Conservation (phyloP, 495 filamentous ascomycete species). For the Hypoxylon cercidicola region DNA sequence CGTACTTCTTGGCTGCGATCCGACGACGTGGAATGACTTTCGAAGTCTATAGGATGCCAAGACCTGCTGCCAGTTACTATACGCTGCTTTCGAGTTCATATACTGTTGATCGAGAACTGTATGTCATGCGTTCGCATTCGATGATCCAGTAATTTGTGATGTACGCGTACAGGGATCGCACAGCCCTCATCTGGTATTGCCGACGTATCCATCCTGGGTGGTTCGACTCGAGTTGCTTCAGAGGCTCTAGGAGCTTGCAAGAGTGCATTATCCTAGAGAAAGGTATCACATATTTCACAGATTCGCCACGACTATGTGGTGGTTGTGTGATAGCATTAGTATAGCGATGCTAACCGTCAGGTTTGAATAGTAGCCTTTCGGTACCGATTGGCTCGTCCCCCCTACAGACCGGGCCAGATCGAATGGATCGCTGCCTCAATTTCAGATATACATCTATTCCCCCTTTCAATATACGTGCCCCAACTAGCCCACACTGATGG, state of each 20-base stretch:
- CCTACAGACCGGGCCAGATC: slow-evolving; percentile 1
- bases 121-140: not conserved
- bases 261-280: not conserved
- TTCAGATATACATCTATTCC: slow-evolving; percentile 21
- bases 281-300: not conserved
- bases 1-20: slow-evolving; percentile 22
- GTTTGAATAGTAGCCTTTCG: not conserved
- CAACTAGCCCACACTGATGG: slow-evolving; percentile 16
- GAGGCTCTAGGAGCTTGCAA: not conserved
- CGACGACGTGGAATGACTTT: slow-evolving; percentile 15
- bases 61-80: slow-evolving; percentile 13
- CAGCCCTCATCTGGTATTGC: no score
- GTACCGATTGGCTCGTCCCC: slow-evolving; percentile 27
- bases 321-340: slow-evolving; percentile 13
- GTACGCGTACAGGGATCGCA: no score
- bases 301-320: not conserved
- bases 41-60: slow-evolving; percentile 28
- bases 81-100: slow-evolving; percentile 17
- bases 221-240: no score
- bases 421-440: slow-evolving; percentile 28
- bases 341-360: slow-evolving; percentile 18
- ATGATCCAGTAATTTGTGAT: not conserved
- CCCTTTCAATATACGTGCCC: slow-evolving; percentile 25
- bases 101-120: slow-evolving; percentile 8
- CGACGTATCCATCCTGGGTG: no score